A percentile compares a stretch with the other conserved stretches of the same genome.
Evolutionary conservation across 371 early-diverging fungal genomes (phyloP).

Genomic region (Lichtheimia ramosa): DNA sequence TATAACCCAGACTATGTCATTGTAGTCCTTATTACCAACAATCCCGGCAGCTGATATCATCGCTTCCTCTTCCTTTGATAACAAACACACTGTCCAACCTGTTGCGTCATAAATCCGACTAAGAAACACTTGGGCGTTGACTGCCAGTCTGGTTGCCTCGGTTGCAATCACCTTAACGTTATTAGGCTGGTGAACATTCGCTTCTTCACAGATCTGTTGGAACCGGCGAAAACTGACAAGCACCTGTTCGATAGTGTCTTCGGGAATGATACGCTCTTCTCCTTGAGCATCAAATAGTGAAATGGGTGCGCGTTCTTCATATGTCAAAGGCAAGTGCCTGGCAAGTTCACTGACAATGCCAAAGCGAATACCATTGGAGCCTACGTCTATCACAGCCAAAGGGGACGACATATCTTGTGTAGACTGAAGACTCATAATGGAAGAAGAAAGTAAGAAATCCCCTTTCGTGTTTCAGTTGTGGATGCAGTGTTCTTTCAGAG

Average conservation of each 20-base stretch:
- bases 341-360: slow-evolving; percentile 57
- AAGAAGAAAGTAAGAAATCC: no score
- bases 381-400: slow-evolving; percentile 67
- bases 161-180: slow-evolving; percentile 62
- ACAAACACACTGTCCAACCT: slow-evolving; percentile 50
- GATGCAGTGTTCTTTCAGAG: no score
- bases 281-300: slow-evolving; percentile 59
- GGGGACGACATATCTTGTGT: slow-evolving; percentile 15
- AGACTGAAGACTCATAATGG: no score
- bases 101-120: slow-evolving; percentile 47
- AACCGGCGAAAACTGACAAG: slow-evolving; percentile 57
- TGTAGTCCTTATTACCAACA: slow-evolving; percentile 33
- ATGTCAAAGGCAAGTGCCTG: slow-evolving; percentile 62
- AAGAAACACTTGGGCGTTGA: slow-evolving; percentile 54
- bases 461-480: no score
- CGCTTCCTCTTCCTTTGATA: slow-evolving; percentile 59
- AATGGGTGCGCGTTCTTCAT: slow-evolving; percentile 66
- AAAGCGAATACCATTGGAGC: slow-evolving; percentile 72
- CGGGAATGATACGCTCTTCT: slow-evolving; percentile 44
- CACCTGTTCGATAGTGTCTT: slow-evolving; percentile 52
- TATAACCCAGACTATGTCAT: not conserved
- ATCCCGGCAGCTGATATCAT: slow-evolving; percentile 64
- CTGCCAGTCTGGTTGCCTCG: slow-evolving; percentile 62
- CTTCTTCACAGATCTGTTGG: slow-evolving; percentile 50
- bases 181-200: slow-evolving; percentile 26